A percentile compares a stretch with the other conserved stretches of the same genome.
Evolutionary conservation across 2,329 filamentous ascomycete genomes (phyloP).

Genomic region (Monilinia fructigena): DNA sequence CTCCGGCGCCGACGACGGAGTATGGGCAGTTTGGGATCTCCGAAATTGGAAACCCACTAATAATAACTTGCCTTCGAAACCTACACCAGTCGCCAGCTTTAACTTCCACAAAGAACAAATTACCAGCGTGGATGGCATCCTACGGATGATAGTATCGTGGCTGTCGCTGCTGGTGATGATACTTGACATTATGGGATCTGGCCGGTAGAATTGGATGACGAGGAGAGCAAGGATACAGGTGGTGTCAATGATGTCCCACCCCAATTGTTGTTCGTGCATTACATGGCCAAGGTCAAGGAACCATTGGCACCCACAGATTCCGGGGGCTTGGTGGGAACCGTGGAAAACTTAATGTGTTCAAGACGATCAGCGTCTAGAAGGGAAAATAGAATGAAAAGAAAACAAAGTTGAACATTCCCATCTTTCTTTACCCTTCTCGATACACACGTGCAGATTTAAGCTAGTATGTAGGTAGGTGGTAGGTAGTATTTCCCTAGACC

Average conservation of each 20-base stretch:
- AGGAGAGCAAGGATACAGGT: conserved; percentile 87
- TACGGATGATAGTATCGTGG: conserved; percentile 91
- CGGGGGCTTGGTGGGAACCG: conserved; percentile 87
- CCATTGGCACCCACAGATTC: conserved; percentile 97
- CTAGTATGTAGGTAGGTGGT: neutral
- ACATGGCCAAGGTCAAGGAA: conserved; percentile 92
- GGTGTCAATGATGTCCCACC: conserved; percentile 88
- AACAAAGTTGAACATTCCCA: conserved; percentile 14
- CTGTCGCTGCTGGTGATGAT: conserved; percentile 88
- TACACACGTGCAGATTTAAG: neutral
- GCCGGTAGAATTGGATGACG: conserved; percentile 95
- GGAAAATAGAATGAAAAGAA: conserved; percentile 4
- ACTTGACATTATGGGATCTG: conserved; percentile 96
- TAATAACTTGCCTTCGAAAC: conserved; percentile 49
- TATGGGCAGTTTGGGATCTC: conserved; percentile 95
- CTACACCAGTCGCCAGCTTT: conserved; percentile 87
- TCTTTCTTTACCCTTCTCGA: neutral
- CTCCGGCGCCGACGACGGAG: conserved; percentile 87
- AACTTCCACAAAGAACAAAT: conserved; percentile 96
- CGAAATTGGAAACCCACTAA: conserved; percentile 82
- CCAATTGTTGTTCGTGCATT: conserved; percentile 94
- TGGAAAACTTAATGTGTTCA: conserved; percentile 79
- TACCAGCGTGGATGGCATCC: conserved; percentile 95
- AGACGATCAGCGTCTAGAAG: conserved; percentile 73
- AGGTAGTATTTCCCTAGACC: neutral